Evolutionary conservation across 768 basidiomycete genomes (phyloP), one percentile per base, ranked within the genome.

Genomic region (Tulasnella sp.): DNA sequence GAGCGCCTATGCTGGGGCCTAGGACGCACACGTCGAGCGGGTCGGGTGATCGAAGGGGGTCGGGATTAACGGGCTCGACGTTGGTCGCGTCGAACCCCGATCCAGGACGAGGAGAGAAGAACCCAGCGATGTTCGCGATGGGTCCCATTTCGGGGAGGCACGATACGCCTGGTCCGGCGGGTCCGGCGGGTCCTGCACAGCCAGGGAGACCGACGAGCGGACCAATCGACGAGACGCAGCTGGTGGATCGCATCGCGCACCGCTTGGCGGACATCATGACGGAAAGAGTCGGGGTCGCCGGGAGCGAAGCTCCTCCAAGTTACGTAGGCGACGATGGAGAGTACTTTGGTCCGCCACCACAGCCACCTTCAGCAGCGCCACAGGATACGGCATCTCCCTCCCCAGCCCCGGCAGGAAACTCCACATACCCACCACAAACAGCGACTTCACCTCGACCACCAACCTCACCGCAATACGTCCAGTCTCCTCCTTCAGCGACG

Each of bases 231-330:
- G 74, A 75, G 5, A 9, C 35, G 26, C 39, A 32, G 73, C 46
- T 74, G 42, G 73, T 74, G 37, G 73, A 74, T 15, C 39, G 73
- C 7, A 74, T 74, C 44, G 74, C 74, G 26, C 74, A 75, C 18
- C 44, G 74, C 16, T 48, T 75, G 20, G 74, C 74, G 46, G 74
- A 75, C 46, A 75, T 75, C 51, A 75, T 75, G 74, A 61, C 46
- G 26, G 74, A 48, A 23, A 46, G 74, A 29, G 74, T 75, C 3
- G 74, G 74, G 2, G 55, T 75, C n/a, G 39, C 74, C 3, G 74
- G 35, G 16, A 35, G 26, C 55, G 74, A 37, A 0, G 39, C 74
- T 48, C 74, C 74, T 51, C 74, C 74, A 37, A 39, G 39, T 20
- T 75, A 75, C 51, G 74, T 23, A 10, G 48, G 48, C 3, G 46